Base-by-base conservation (phyloP, 345 rosid genomes). In the Populus euphratica region DNA sequence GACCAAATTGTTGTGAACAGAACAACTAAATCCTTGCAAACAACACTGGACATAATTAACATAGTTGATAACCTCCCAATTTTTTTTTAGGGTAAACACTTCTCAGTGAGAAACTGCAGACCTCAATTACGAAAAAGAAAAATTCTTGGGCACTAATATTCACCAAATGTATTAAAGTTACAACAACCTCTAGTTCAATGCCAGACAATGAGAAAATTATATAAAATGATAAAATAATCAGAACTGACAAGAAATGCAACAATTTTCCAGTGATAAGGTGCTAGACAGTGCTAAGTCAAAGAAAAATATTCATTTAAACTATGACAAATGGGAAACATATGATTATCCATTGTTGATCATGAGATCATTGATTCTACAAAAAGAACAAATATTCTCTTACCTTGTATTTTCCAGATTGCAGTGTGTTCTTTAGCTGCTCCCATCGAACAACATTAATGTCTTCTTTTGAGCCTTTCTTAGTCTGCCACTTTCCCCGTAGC, bases 401-500 rank as follows among this genome's bases (percentile, higher is more conserved):
- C 94, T 96, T 93, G 14, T 86, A 85, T 76, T 84, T 92, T 81
- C 91, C 90, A 0, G 97, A 92, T 74, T 89, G 92, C 75, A 93
- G 88, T 21, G 86, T 67, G 63, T 77, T 78, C 77, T 92, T 96
- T 44, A 96, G 91, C 81, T 92, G 96, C 81, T 89, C 92, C 98
- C 98, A 92, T 72, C 97, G 88, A 69, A 80, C 77, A 81, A 65
- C 59, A 80, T 95, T 91, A 68, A 84, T 86, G 84, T 90, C 94
- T 56, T 91, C 93, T 76, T 91, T 92, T 78, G 90, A 85, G 69
- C 89, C 70, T 83, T 83, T 86, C 61, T 81, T 89, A 43, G 82
- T 91, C 74, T 90, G 95, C 97, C 98, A 96, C 85, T 83, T 92
- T 39, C 90, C 94, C 73, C 94, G 88, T 75, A 96, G 89, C 77